A percentile compares a stretch with the other conserved stretches of the same genome.
Evolutionary conservation across 495 filamentous ascomycete species (phyloP).

Genomic region (Aspergillus mulundensis): DNA sequence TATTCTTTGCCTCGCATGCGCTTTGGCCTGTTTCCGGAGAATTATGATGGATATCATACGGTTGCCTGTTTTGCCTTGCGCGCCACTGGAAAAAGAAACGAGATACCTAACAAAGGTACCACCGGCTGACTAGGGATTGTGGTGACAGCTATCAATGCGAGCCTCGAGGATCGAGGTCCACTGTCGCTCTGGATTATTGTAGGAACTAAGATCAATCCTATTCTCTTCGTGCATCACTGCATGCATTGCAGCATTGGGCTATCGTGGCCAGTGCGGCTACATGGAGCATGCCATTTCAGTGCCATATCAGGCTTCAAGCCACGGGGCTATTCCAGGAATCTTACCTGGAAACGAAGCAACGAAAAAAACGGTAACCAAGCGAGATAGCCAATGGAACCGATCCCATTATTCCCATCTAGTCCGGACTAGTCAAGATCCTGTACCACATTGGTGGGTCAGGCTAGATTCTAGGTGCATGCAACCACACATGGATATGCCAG

Average conservation of each 20-base stretch:
- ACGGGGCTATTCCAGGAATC: not conserved
- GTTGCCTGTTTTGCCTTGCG: slow-evolving; percentile 1
- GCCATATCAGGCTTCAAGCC: not conserved
- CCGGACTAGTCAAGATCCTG: not conserved
- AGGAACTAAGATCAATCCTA: not conserved
- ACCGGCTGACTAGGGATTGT: not conserved
- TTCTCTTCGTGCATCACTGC: no score
- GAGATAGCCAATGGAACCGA: not conserved
- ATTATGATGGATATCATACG: not conserved
- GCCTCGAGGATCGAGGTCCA: not conserved
- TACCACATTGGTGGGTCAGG: not conserved
- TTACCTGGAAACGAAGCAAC: not conserved
- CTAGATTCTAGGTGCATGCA: not conserved
- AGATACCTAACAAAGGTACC: not conserved
- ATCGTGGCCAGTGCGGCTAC: no score
- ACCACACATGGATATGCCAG: slow-evolving; percentile 2
- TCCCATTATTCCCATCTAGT: not conserved
- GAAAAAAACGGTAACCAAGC: not conserved
- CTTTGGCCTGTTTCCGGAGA: not conserved
- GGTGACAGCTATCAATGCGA: not conserved
- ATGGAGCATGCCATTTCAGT: no score
- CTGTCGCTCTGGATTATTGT: not conserved
- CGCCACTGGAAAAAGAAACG: not conserved
- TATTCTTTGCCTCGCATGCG: not conserved
- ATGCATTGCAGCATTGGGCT: not conserved